Evolutionary conservation across 305 asterid species (phyloP), one percentile per base, ranked within the genome.

Genomic region (Salvia sclarea): DNA sequence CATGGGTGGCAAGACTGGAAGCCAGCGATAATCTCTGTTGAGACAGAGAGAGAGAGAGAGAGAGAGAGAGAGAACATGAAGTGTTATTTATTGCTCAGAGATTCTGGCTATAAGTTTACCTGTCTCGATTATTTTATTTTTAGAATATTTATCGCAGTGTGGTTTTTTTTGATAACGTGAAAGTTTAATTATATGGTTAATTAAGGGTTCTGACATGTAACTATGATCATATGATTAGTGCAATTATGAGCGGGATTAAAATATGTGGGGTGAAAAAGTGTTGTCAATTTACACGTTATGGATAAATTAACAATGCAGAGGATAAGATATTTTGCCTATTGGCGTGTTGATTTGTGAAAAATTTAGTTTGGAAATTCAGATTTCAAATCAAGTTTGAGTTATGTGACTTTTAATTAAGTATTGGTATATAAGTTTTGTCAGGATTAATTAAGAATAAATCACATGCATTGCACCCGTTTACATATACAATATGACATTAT

Each of bases 1-100:
- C 85, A 78, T 88, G 91, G 91, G 87, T 80, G 86, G 85, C 88
- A 79, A 83, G 83, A 77, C 79, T 80, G 88, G 81, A 79, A 73
- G 85, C 80, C 95, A 90, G 96, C 95, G 95, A 84, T 73, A 74
- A 73, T 75, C 76, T 73, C 72, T 77, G 81, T 68, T 70, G 68
- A 74, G 79, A 78, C 80, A 82, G 84, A 35, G 44, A 61, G 80
- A 33, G 66, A 53, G 64, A 55, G 64, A 58, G 66, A 74, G 40
- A 54, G 76, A 67, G 71, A 74, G 69, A 78, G 78, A 79, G 73
- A 78, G 79, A 78, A 73, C 72, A 76, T 79, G 81, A 57, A 72
- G 64, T 80, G 72, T 75, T 83, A 76, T 80, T 81, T 81, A 81
- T 80, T 78, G 71, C 74, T 64, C 67, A 35, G 43, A 75, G 68